These are phyloP conservation scores for Letharia lupina DNA, from an alignment of 495 filamentous ascomycete genomes.

Conservation along the genomic window DNA sequence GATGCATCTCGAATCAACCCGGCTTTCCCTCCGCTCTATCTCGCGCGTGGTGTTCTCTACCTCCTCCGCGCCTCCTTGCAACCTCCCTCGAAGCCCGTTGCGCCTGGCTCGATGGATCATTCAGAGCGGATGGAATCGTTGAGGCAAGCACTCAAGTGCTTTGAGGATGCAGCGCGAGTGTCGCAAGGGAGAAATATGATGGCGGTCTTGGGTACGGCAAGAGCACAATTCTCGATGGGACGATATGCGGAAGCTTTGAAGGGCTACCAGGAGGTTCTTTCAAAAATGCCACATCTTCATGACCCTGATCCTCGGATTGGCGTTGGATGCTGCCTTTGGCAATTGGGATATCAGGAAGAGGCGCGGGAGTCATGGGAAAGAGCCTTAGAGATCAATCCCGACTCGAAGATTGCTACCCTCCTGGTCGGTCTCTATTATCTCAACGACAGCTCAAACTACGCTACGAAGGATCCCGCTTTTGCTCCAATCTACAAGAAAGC, in stretches of 20 bases:
- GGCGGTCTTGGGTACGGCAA: conserved; percentile 77
- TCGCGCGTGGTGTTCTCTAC: conserved; percentile 85
- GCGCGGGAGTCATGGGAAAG: conserved; percentile 86
- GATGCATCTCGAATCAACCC: conserved; percentile 92
- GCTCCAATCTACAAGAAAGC: conserved; percentile 77
- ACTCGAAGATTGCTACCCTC: conserved; percentile 85
- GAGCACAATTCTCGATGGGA: conserved; percentile 73
- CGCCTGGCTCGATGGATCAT: conserved; percentile 53
- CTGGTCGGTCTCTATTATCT: conserved; percentile 84
- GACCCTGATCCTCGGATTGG: conserved; percentile 95
- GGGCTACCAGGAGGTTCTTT: conserved; percentile 75
- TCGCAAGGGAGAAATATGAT: conserved; percentile 82
- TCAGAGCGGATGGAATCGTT: conserved; percentile 72
- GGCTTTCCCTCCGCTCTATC: conserved; percentile 73
- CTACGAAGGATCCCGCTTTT: conserved; percentile 71
- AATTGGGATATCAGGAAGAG: conserved; percentile 85
- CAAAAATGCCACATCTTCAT: conserved; percentile 75
- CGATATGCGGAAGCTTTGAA: conserved; percentile 74
- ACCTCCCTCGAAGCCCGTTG: conserved; percentile 56
- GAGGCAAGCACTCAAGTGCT: conserved; percentile 76
- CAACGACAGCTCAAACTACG: conserved; percentile 67
- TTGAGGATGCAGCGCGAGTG: conserved; percentile 80
- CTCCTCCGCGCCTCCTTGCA: conserved; percentile 82
- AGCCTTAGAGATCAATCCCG: conserved; percentile 72
- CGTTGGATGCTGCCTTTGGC: conserved; percentile 93